phyloP scores from a whole-genome alignment of 2,329 filamentous ascomycete genomes.

The Fusarium irregulare region DNA sequence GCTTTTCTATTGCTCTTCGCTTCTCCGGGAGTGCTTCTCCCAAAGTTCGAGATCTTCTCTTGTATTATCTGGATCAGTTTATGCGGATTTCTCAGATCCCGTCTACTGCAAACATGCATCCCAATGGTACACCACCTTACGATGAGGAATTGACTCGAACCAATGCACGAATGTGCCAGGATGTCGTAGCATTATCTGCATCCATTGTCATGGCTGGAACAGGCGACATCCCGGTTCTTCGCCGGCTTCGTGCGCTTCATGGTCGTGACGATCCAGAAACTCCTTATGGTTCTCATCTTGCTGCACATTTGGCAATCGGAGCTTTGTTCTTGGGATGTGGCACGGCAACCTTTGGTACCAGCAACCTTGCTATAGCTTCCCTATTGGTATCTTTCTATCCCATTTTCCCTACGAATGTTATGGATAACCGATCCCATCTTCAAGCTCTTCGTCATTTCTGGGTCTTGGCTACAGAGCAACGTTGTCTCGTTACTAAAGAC shows the following conservation, averaged over 20 bases:
- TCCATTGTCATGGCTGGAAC: slow-evolving; percentile 96
- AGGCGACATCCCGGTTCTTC: slow-evolving; percentile 86
- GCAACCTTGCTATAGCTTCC: slow-evolving; percentile 85
- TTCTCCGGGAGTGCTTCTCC: slow-evolving; percentile 78
- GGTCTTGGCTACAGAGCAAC: slow-evolving; percentile 90
- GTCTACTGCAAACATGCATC: slow-evolving; percentile 43
- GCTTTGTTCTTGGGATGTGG: slow-evolving; percentile 92
- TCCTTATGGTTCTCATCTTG: slow-evolving; percentile 93
- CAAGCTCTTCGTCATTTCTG: slow-evolving; percentile 98
- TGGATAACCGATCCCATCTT: slow-evolving; percentile 93
- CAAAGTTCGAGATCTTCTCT: slow-evolving; percentile 80
- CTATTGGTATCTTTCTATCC: slow-evolving; percentile 94
- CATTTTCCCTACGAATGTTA: slow-evolving; percentile 86
- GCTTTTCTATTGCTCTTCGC: slow-evolving; percentile 80
- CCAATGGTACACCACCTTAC: slow-evolving; percentile 65
- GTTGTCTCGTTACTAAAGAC: slow-evolving; percentile 90
- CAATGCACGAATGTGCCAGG: slow-evolving; percentile 90
- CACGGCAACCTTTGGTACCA: slow-evolving; percentile 90
- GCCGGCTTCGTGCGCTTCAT: slow-evolving; percentile 87
- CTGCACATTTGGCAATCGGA: slow-evolving; percentile 90
- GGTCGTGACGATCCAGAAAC: slow-evolving; percentile 85
- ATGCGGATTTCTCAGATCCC: slow-evolving; percentile 78
- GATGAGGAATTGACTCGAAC: slow-evolving; percentile 86
- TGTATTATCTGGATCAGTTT: slow-evolving; percentile 88
- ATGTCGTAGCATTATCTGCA: slow-evolving; percentile 82